phyloP scores from a whole-genome alignment of 192 early-diverging fungal genomes.

The Coemansia sp. region DNA sequence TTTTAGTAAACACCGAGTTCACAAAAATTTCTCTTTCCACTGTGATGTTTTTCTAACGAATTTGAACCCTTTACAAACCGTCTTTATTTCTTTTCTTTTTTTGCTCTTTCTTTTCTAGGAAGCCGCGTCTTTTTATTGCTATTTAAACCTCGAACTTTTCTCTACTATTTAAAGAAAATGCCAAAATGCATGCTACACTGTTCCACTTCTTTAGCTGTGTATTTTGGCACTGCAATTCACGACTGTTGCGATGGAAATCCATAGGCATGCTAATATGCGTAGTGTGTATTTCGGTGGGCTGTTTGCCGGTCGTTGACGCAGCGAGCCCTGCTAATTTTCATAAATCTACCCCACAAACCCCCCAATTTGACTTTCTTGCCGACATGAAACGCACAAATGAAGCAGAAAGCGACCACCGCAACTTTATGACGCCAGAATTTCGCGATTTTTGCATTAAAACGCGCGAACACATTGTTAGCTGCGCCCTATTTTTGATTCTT shows the following conservation, averaged over 20 bases:
- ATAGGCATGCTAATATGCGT: background rate
- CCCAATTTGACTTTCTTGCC: constrained; percentile 27
- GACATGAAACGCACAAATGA: constrained; percentile 52
- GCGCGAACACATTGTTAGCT: constrained; percentile 48
- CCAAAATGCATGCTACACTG: constrained; percentile 9
- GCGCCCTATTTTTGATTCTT: constrained; percentile 26
- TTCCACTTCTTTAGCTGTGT: background rate
- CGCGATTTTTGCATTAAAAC: constrained; percentile 42
- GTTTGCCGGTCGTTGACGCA: background rate
- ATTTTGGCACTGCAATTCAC: background rate
- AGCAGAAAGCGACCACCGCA: constrained; percentile 49
- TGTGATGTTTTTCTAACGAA: background rate
- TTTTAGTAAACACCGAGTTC: background rate
- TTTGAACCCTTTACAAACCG: background rate
- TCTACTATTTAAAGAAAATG: constrained; percentile 10
- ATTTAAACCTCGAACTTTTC: background rate
- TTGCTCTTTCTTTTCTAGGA: background rate
- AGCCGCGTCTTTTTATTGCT: background rate
- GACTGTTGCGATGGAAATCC: background rate
- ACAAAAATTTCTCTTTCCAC: no score
- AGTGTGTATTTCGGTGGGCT: background rate
- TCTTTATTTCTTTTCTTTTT: constrained; percentile 8
- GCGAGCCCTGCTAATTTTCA: background rate
- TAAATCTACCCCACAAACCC: background rate
- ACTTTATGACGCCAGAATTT: constrained; percentile 54